Evolutionary conservation across 192 early-diverging fungal species (phyloP).

Genomic region (Coemansia sp.): DNA sequence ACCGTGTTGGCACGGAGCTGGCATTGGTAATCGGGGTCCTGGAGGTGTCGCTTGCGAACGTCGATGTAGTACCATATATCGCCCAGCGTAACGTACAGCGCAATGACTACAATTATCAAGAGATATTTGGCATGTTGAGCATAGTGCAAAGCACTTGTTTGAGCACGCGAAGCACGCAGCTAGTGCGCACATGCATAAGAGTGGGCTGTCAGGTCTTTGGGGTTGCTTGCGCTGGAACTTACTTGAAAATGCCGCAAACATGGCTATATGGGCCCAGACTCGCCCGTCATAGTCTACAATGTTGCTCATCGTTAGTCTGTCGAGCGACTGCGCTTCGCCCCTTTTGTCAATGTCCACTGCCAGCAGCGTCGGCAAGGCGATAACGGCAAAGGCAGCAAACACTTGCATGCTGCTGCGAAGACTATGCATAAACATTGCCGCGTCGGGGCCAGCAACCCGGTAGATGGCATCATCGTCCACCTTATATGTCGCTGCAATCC

Average conservation of each 20-base stretch:
- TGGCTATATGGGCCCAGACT: constrained; percentile 8
- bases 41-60: constrained; percentile 2
- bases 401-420: background rate
- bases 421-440: constrained; percentile 16
- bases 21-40: background rate
- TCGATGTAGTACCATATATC: background rate
- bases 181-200: background rate
- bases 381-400: background rate
- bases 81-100: background rate
- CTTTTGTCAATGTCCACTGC: background rate
- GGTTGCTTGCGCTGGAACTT: background rate
- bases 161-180: too few relatives aligned
- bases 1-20: constrained; percentile 6
- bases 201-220: too few relatives aligned
- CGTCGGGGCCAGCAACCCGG: constrained; percentile 8
- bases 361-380: background rate
- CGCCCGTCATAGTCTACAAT: constrained; percentile 4
- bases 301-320: constrained; percentile 12
- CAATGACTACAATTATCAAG: background rate
- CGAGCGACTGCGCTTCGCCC: background rate
- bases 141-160: too few relatives aligned
- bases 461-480: background rate
- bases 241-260: background rate
- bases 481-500: background rate
- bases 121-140: too few relatives aligned